Evolutionary conservation across 306 rosid species (phyloP), one percentile per base, ranked within the genome.

Genomic region (Adenanthera pavonina): DNA sequence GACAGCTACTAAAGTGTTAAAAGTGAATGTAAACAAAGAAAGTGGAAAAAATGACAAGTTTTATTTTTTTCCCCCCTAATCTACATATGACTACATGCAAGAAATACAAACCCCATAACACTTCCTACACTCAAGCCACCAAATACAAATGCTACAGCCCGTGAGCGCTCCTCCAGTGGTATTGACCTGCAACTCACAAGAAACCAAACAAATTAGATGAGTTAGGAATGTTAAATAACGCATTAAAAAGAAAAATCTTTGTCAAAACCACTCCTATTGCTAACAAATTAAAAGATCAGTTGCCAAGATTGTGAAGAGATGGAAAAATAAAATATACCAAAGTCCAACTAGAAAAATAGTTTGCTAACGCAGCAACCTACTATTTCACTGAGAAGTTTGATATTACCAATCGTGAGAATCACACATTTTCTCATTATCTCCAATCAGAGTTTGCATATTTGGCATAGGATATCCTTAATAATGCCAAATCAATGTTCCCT

Each of bases 81-180:
- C n/a, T n/a, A 72, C 30, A 75, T 75, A 20, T 33, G 41, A 57
- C 77, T 61, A 47, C 41, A 78, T 56, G 78, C 65, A 11, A 74
- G 33, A 74, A 76, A 76, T 33, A 76, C 89, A 76, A 91, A 95
- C 99, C 99, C 99, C 72, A 85, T 52, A 86, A 95, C 99, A 79
- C 99, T 95, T 90, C 99, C 99, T 54, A 93, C 94, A 78, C 99
- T 93, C 89, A 95, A 85, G 70, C 99, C 99, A 76, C 99, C 99
- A 75, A 92, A 95, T 75, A 95, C 99, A 89, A 95, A 91, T 61
- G 92, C 97, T 47, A 95, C 99, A 76, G 99, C 99, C 33, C 99
- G 90, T 46, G 99, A 95, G 61, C 99, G 99, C 87, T 95, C 99
- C 79, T 91, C 94, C 89, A 92, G 77, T 80, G 99, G 97, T 86